Evolutionary conservation across 2,329 filamentous ascomycete genomes (phyloP).

Genomic region (Neonectria faginata): DNA sequence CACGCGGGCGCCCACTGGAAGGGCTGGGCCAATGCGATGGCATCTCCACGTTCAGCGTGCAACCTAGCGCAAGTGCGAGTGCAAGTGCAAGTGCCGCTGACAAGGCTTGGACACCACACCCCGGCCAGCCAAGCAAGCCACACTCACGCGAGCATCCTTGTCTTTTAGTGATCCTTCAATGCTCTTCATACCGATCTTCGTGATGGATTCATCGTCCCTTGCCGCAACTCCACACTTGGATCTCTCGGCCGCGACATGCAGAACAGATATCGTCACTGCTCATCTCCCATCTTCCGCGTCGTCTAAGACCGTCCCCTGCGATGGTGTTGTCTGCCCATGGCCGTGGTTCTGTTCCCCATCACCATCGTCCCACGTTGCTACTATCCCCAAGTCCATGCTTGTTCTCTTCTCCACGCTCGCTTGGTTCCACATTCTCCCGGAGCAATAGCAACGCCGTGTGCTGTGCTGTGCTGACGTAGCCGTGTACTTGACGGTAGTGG

Average conservation of each 20-base stretch:
- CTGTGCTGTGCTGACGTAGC: no score
- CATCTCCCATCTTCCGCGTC: slow-evolving; percentile 6
- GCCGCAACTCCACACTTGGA: background rate
- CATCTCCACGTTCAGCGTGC: no score
- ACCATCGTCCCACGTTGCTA: slow-evolving; percentile 28
- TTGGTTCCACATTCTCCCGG: background rate
- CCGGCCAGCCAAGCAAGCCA: background rate
- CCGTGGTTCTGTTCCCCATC: slow-evolving; percentile 19
- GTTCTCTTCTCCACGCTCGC: background rate
- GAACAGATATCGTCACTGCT: background rate
- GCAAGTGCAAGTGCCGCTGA: no score
- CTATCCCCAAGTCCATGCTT: slow-evolving; percentile 13
- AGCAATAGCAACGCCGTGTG: no score
- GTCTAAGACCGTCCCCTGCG: background rate
- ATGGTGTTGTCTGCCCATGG: slow-evolving; percentile 41
- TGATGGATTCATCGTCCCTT: background rate
- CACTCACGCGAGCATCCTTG: background rate
- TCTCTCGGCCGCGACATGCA: background rate
- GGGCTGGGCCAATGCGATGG: no score
- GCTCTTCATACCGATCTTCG: no score
- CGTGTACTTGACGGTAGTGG: background rate
- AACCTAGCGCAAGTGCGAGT: no score
- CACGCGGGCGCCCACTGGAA: no score
- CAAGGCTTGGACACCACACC: no score
- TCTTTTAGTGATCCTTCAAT: background rate